Evolutionary conservation across 1,284 basidiomycete species (phyloP).

Genomic region (Taiwanofungus camphoratus): DNA sequence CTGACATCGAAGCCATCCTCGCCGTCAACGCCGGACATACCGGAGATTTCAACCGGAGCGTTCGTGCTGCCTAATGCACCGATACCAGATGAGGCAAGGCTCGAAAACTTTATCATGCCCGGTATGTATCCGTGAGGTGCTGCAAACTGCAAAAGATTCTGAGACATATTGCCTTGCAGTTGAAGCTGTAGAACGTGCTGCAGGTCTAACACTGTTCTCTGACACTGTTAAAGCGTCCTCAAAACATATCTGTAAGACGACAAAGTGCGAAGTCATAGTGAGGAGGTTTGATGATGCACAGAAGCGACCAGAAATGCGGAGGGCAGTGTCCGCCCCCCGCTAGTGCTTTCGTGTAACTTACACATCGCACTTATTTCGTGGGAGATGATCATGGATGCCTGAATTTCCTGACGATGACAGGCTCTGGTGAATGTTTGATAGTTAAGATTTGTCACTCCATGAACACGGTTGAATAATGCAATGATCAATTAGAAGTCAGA

Average conservation of each 20-base stretch:
- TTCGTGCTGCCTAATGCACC: conserved; percentile 90
- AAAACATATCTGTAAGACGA: conserved; percentile 83
- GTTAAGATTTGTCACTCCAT: too few species aligned
- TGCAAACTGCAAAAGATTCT: background rate
- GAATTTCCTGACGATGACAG: background rate
- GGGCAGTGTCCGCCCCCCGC: conserved; percentile 47
- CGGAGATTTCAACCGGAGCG: conserved; percentile 83
- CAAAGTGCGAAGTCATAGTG: conserved; percentile 81
- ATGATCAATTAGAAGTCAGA: conserved; percentile 54
- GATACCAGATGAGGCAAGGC: conserved; percentile 79
- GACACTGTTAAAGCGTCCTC: conserved; percentile 75
- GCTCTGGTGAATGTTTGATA: background rate
- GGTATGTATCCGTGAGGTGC: conserved; percentile 40
- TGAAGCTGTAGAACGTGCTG: conserved; percentile 87
- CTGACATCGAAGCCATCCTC: conserved; percentile 74
- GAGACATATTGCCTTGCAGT: conserved; percentile 38
- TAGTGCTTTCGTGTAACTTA: background rate
- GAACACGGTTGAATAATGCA: too few species aligned
- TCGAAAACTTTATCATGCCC: conserved; percentile 78
- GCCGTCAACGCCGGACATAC: conserved; percentile 61
- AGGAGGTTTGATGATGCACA: conserved; percentile 85
- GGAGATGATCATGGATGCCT: background rate
- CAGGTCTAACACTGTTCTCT: conserved; percentile 88
- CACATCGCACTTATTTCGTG: background rate
- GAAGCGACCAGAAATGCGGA: conserved; percentile 54